Percentiles rank a stretch among this genome's conserved stretches.
These are phyloP conservation scores for Puccinia sorghi DNA, from an alignment of 1,284 basidiomycete species.

Conservation along the genomic window DNA sequence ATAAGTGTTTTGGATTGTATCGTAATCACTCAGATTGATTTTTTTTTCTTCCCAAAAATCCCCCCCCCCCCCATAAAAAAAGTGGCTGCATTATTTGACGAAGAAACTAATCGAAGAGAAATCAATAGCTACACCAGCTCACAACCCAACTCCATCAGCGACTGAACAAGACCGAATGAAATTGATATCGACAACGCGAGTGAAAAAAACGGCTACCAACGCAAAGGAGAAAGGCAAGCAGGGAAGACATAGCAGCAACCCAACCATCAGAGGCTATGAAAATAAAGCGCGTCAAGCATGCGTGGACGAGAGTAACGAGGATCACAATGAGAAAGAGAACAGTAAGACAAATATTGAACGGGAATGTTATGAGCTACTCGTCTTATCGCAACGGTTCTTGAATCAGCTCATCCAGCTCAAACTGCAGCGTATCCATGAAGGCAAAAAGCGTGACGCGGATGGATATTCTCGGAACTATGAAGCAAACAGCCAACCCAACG, in stretches of 20 bases:
- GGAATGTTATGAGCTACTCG: constrained; percentile 12
- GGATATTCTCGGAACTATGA: background rate
- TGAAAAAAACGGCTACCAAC: background rate
- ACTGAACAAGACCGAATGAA: background rate
- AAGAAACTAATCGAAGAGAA: constrained; percentile 44
- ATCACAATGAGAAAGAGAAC: background rate
- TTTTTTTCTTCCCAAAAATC: background rate
- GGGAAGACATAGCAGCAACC: background rate
- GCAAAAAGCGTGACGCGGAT: background rate
- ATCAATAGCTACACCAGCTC: background rate
- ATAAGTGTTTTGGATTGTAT: background rate
- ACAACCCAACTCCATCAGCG: background rate
- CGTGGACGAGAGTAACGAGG: background rate
- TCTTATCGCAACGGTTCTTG: constrained; percentile 4
- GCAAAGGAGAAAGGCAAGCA: background rate
- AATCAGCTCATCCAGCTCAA: constrained; percentile 13
- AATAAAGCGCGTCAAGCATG: background rate
- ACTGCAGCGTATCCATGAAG: background rate
- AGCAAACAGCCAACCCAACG: background rate
- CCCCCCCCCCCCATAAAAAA: no score
- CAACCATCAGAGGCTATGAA: background rate
- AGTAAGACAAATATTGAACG: background rate
- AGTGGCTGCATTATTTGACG: constrained; percentile 48
- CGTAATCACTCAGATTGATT: background rate
- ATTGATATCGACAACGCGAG: background rate